Percentiles rank a stretch among this genome's conserved stretches.
phyloP scores from a whole-genome alignment of 2,329 filamentous ascomycete genomes.

The Stagonosporopsis tanaceti region DNA sequence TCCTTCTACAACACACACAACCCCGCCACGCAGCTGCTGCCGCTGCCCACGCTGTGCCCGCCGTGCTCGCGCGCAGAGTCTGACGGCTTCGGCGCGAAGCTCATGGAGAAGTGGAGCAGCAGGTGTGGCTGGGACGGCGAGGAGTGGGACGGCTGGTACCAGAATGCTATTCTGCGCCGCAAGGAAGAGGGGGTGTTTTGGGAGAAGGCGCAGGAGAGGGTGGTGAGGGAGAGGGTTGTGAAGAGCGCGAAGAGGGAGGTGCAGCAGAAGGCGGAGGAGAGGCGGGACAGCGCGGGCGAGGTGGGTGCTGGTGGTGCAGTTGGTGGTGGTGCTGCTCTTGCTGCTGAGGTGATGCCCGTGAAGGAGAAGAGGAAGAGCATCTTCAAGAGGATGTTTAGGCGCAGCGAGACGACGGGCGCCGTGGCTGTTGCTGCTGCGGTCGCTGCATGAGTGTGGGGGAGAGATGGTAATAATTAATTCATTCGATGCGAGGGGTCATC shows the following conservation, averaged over 20 bases:
- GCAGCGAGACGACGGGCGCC: slow-evolving; percentile 3
- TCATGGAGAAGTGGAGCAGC: slow-evolving; percentile 33
- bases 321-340: neutral
- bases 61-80: slow-evolving; percentile 37
- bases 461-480: no score
- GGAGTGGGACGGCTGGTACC: slow-evolving; percentile 40
- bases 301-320: neutral
- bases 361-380: slow-evolving; percentile 25
- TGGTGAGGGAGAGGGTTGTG: slow-evolving; percentile 30
- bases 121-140: slow-evolving; percentile 31
- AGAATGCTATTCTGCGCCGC: slow-evolving; percentile 27
- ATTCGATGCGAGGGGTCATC: no score
- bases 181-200: slow-evolving; percentile 37
- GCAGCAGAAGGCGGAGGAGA: slow-evolving; percentile 6
- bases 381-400: slow-evolving; percentile 30
- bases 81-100: slow-evolving; percentile 28
- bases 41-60: slow-evolving; percentile 37
- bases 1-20: slow-evolving; percentile 33
- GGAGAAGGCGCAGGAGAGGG: slow-evolving; percentile 40
- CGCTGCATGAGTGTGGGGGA: neutral
- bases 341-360: slow-evolving; percentile 1
- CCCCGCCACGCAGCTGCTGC: slow-evolving; percentile 25
- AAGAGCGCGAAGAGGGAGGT: slow-evolving; percentile 6
- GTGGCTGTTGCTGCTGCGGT: neutral
- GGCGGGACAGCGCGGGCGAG: slow-evolving; percentile 4